These are phyloP conservation scores for Oxytropis ochrocephala DNA, from an alignment of 306 rosid genomes.

Conservation along the genomic window DNA sequence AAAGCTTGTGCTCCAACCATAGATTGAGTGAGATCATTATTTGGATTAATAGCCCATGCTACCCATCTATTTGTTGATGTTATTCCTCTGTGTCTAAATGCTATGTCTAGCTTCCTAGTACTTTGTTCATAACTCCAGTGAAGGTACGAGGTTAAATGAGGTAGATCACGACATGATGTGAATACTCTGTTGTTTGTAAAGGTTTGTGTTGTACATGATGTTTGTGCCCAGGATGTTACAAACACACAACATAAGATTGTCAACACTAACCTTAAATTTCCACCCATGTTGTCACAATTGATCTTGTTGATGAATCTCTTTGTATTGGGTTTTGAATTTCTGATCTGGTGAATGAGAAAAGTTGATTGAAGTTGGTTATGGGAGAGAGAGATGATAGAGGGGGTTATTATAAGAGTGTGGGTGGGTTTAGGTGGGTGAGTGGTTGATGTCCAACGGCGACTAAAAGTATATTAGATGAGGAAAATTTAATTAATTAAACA, in stretches of 20 bases:
- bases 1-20: constrained; percentile 60
- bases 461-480: not conserved
- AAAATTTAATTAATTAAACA: not conserved
- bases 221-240: constrained; percentile 43
- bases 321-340: not conserved
- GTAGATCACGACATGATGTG: constrained; percentile 38
- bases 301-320: not conserved
- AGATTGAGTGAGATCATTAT: not conserved
- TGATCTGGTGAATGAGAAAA: not conserved
- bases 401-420: constrained; percentile 39
- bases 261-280: constrained; percentile 18
- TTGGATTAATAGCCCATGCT: constrained; percentile 65
- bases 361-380: not conserved
- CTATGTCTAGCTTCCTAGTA: constrained; percentile 42
- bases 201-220: constrained; percentile 25
- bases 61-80: constrained; percentile 44
- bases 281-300: constrained; percentile 23
- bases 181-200: constrained; percentile 28
- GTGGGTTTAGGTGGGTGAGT: constrained; percentile 43
- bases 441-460: constrained; percentile 23
- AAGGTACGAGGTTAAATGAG: constrained; percentile 43
- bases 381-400: not conserved
- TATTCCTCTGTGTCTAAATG: constrained; percentile 42
- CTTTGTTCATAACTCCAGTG: constrained; percentile 44
- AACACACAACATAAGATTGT: constrained; percentile 21